Evolutionary conservation across 139 green algal species (phyloP).

Genomic region (Picochlorum sp.): DNA sequence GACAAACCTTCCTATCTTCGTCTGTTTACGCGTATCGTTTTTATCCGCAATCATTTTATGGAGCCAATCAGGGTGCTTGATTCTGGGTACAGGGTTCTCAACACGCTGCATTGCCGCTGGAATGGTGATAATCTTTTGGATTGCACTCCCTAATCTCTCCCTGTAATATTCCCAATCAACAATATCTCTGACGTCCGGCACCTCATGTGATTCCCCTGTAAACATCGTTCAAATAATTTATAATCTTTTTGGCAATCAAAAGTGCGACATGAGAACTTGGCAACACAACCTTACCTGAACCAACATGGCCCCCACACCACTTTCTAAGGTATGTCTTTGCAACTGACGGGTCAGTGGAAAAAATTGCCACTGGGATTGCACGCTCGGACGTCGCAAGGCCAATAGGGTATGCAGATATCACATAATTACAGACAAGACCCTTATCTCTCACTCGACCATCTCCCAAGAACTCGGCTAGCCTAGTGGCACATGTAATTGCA

Average conservation of each 20-base stretch:
- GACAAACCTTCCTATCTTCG: conserved; percentile 43
- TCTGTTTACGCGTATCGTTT: conserved; percentile 66
- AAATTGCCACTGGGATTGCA: conserved; percentile 89
- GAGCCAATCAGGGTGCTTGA: conserved; percentile 95
- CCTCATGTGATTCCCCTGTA: conserved; percentile 22
- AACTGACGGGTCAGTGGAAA: conserved; percentile 73
- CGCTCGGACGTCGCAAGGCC: conserved; percentile 68
- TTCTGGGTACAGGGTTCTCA: conserved; percentile 63
- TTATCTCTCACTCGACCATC: conserved; percentile 92
- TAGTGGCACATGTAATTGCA: conserved; percentile 78
- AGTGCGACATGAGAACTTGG: not conserved
- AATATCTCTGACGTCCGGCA: conserved; percentile 75
- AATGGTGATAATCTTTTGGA: conserved; percentile 99
- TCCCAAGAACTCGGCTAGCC: conserved; percentile 82
- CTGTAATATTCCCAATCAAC: conserved; percentile 98
- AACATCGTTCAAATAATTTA: not conserved
- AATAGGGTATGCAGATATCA: conserved; percentile 31
- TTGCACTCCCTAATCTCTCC: conserved; percentile 76
- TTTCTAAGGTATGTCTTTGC: conserved; percentile 71
- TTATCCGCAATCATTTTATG: conserved; percentile 58
- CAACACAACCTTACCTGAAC: conserved; percentile 3
- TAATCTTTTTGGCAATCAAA: not conserved
- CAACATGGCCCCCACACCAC: conserved; percentile 66
- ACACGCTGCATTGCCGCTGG: conserved; percentile 89
- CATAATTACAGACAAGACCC: conserved; percentile 52